Conservation (phyloP, 2,329 filamentous ascomycete species). For the Ceratocystiopsis minuta region DNA sequence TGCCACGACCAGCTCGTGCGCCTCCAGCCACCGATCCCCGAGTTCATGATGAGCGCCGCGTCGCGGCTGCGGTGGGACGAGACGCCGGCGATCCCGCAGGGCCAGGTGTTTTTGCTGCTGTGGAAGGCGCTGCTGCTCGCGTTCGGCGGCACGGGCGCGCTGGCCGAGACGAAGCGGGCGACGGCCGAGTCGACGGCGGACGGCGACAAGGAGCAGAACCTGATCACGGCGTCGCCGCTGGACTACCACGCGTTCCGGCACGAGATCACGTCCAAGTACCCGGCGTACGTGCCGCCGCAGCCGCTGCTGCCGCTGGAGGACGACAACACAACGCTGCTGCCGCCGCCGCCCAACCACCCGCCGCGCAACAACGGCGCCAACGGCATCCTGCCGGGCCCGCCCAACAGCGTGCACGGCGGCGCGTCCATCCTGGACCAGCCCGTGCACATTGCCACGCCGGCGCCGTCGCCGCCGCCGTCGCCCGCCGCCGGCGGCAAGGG, state of each 20-base stretch:
- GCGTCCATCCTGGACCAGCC: conserved; percentile 84
- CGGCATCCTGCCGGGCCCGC: conserved; percentile 40
- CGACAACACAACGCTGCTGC: conserved; percentile 79
- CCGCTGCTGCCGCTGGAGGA: conserved; percentile 70
- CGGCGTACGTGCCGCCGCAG: conserved; percentile 79
- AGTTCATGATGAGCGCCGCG: conserved; percentile 52
- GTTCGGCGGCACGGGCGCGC: conserved; percentile 62
- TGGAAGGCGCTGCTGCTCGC: conserved; percentile 84
- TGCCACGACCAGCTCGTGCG: conserved; percentile 31
- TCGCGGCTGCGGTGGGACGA: conserved; percentile 58
- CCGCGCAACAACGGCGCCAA: conserved; percentile 40
- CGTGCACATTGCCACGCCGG: conserved; percentile 95
- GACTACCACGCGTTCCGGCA: conserved; percentile 95
- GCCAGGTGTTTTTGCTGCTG: conserved; percentile 59
- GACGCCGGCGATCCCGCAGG: conserved; percentile 40
- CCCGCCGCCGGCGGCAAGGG: conserved; percentile 75
- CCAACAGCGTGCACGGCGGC: conserved; percentile 38
- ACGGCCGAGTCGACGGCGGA: conserved; percentile 42
- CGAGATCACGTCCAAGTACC: conserved; percentile 95
- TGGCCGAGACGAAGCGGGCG: conserved; percentile 55
- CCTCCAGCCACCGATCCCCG: conserved; percentile 49
- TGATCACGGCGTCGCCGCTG: conserved; percentile 81
- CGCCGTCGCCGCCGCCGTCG: conserved; percentile 85
- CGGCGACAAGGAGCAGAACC: conserved; percentile 48
- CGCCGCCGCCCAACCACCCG: conserved; percentile 61